Percentiles rank a stretch among this genome's conserved stretches.
These are phyloP conservation scores for Chloris gayana DNA, from an alignment of 176 grass and related monocot genomes.

Conservation along the genomic window DNA sequence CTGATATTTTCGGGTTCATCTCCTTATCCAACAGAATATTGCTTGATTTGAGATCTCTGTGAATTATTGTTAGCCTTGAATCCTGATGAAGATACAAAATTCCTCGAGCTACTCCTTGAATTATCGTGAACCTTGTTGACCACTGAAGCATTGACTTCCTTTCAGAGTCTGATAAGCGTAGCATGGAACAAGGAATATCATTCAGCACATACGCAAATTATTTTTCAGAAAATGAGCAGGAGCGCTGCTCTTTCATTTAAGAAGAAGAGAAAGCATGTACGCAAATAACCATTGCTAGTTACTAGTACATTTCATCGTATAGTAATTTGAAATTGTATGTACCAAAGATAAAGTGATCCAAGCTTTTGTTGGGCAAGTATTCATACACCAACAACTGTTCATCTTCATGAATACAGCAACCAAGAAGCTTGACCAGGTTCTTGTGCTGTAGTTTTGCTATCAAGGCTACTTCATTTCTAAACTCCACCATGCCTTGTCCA, in stretches of 20 bases:
- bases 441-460: slow-evolving; percentile 37
- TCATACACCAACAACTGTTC: slow-evolving; percentile 53
- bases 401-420: slow-evolving; percentile 48
- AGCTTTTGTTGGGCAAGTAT: slow-evolving; percentile 48
- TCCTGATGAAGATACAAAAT: slow-evolving; percentile 65
- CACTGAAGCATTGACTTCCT: slow-evolving; percentile 43
- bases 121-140: slow-evolving; percentile 46
- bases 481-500: slow-evolving; percentile 42
- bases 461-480: slow-evolving; percentile 42
- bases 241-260: no score
- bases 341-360: slow-evolving; percentile 41
- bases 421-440: slow-evolving; percentile 44
- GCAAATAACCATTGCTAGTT: no score
- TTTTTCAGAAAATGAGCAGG: no score
- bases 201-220: no score
- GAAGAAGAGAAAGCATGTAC: no score
- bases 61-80: slow-evolving; percentile 61
- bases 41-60: slow-evolving; percentile 53
- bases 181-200: no score
- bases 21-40: slow-evolving; percentile 53
- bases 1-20: slow-evolving; percentile 61
- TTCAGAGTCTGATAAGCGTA: slow-evolving; percentile 7
- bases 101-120: slow-evolving; percentile 48
- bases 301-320: no score
- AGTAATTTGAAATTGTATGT: neutral